Evolutionary conservation across 805 yeast species (phyloP).

Genomic region (Candida xiaguanensis): DNA sequence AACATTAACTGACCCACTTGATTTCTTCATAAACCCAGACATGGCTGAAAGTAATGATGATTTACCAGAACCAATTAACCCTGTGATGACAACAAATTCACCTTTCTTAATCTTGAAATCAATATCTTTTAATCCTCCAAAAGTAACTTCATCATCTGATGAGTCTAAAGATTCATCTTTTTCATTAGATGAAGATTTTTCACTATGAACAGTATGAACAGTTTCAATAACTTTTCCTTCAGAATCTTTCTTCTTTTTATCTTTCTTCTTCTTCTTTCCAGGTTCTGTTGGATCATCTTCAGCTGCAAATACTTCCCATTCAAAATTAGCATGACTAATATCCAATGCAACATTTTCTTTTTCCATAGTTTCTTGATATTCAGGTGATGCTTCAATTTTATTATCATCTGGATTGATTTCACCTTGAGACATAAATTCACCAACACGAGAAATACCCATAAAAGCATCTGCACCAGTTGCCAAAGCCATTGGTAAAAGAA

Average conservation of each 20-base stretch:
- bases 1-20: conserved; percentile 24
- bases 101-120: conserved; percentile 25
- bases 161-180: conserved; percentile 9
- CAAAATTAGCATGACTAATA: conserved; percentile 21
- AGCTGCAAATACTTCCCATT: conserved; percentile 26
- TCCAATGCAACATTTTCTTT: conserved; percentile 18
- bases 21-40: conserved; percentile 35
- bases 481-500: conserved; percentile 68
- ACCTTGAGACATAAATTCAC: conserved; percentile 45
- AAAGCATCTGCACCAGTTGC: conserved; percentile 67
- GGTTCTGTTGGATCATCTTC: conserved; percentile 14
- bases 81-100: conserved; percentile 35
- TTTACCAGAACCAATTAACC: conserved; percentile 35
- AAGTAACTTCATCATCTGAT: conserved; percentile 15
- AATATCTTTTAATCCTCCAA: conserved; percentile 26
- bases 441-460: conserved; percentile 57
- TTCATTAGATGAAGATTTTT: conserved; percentile 9
- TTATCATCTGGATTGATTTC: conserved; percentile 37
- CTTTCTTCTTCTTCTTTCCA: not conserved
- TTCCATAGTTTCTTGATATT: conserved; percentile 21
- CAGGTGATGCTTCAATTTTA: conserved; percentile 22
- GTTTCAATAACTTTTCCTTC: conserved; percentile 7
- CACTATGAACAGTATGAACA: conserved; percentile 1
- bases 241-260: conserved; percentile 8
- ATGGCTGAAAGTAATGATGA: conserved; percentile 35